A percentile compares a stretch with the other conserved stretches of the same genome.
Evolutionary conservation across 2,329 filamentous ascomycete species (phyloP).

Genomic region (Dichotomopilus funicola): DNA sequence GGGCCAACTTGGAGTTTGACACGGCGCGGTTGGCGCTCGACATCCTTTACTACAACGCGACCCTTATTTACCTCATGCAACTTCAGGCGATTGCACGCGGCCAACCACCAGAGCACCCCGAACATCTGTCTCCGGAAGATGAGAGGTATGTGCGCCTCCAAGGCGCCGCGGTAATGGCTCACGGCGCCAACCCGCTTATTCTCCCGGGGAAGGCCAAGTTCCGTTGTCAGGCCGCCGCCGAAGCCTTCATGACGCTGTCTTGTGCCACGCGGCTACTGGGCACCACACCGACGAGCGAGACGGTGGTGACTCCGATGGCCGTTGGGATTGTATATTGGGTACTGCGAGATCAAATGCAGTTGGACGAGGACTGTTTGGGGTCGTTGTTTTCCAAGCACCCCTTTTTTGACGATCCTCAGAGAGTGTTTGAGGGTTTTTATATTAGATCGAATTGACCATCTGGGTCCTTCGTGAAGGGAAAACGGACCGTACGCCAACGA

Average conservation of each 20-base stretch:
- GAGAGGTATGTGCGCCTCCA: not conserved
- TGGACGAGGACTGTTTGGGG: not conserved
- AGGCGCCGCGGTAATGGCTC: not conserved
- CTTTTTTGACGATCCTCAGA: not conserved
- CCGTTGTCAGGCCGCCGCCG: not conserved
- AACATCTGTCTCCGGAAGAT: not conserved
- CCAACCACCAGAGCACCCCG: not conserved
- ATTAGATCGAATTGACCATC: not conserved
- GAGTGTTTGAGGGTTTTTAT: not conserved
- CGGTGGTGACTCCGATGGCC: not conserved
- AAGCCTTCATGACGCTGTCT: conserved; percentile 1
- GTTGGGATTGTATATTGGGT: conserved; percentile 3
- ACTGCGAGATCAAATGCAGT: not conserved
- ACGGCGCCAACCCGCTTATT: conserved; percentile 2
- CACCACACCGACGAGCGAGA: not conserved
- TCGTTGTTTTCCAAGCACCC: not conserved
- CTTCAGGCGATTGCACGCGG: not conserved
- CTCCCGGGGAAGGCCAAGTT: not conserved
- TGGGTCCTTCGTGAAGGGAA: not conserved
- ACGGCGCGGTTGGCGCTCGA: conserved; percentile 2
- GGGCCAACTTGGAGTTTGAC: not conserved
- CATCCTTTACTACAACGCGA: conserved; percentile 3
- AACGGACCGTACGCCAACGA: not conserved
- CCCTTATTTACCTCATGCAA: conserved; percentile 1
- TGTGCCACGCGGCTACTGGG: not conserved